These are phyloP conservation scores for Eucalyptus sp. DNA, from an alignment of 345 rosid species.

Conservation along the genomic window DNA sequence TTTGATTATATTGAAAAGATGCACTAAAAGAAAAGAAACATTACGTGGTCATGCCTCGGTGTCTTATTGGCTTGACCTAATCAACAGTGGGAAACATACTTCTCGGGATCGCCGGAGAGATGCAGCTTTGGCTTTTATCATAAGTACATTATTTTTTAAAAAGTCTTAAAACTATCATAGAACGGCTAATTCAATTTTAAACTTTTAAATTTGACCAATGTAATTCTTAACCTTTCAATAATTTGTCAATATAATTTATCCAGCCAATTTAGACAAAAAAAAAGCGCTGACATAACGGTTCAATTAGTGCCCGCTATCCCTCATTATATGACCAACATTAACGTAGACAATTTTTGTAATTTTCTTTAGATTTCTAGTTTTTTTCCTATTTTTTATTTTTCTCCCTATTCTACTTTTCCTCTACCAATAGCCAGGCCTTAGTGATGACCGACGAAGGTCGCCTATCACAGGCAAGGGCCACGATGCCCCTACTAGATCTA, in stretches of 20 bases:
- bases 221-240: not conserved
- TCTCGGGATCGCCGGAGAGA: not conserved
- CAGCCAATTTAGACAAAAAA: accelerated
- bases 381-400: not conserved
- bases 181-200: accelerated
- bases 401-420: not conserved
- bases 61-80: not conserved
- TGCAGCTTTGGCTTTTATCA: not conserved
- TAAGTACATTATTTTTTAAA: not conserved
- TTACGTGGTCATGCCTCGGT: not conserved
- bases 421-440: not conserved
- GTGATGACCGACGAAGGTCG: not conserved
- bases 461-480: not conserved
- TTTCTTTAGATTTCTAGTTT: not conserved
- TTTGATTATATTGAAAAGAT: not conserved
- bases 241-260: not conserved
- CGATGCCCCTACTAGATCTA: not conserved
- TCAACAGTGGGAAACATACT: not conserved
- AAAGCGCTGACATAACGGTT: accelerated
- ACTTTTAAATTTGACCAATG: not conserved
- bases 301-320: accelerated
- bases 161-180: not conserved
- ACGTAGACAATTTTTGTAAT: not conserved
- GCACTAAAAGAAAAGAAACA: not conserved
- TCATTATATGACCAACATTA: accelerated